Evolutionary conservation across 805 yeast genomes (phyloP).

Genomic region (Danielia reshetovae): DNA sequence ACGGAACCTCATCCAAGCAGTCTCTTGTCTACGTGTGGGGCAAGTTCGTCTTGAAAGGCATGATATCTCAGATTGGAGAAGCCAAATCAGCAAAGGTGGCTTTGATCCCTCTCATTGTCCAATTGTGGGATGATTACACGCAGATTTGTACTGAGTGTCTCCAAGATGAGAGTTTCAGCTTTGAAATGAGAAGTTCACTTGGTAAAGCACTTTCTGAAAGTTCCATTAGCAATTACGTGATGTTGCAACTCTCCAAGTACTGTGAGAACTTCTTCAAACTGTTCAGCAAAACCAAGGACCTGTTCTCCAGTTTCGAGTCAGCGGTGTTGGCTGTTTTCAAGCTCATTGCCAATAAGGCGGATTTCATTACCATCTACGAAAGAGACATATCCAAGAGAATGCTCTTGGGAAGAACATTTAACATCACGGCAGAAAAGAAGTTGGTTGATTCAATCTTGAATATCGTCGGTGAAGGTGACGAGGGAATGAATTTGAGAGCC

Average conservation of each 20-base stretch:
- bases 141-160: constrained; percentile 6
- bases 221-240: constrained; percentile 13
- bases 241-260: constrained; percentile 26
- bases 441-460: constrained; percentile 22
- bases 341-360: constrained; percentile 29
- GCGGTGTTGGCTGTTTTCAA: constrained; percentile 28
- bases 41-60: constrained; percentile 2
- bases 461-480: constrained; percentile 31
- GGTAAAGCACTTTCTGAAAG: constrained; percentile 14
- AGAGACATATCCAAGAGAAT: constrained; percentile 36
- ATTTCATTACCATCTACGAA: constrained; percentile 28
- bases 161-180: constrained; percentile 21
- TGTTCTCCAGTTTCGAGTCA: constrained; percentile 15
- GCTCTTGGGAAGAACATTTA: constrained; percentile 21
- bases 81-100: constrained; percentile 3
- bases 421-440: constrained; percentile 18
- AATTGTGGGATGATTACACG: constrained; percentile 11
- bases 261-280: constrained; percentile 28
- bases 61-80: neutral
- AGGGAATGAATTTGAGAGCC: constrained; percentile 21
- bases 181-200: constrained; percentile 30
- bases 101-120: constrained; percentile 12
- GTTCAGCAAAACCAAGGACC: constrained; percentile 8
- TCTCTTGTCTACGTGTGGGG: constrained; percentile 27
- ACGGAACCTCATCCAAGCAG: constrained; percentile 18